phyloP scores from a whole-genome alignment of 306 rosid genomes.

The Comarum palustre region DNA sequence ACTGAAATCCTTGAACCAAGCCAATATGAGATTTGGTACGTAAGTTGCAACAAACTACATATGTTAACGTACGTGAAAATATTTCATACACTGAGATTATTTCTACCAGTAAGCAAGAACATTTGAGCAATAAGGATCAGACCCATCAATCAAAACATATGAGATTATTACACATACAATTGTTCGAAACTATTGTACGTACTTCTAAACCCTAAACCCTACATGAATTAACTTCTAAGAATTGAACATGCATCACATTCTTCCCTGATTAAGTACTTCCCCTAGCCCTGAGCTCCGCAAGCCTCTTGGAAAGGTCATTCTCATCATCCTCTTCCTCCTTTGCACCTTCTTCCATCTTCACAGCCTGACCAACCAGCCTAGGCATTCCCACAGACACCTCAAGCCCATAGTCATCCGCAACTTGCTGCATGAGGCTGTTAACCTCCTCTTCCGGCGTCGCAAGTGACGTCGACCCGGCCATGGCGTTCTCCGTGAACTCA shows the following conservation, averaged over 20 bases:
- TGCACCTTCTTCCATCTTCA: constrained; percentile 71
- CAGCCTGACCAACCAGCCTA: constrained; percentile 75
- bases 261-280: constrained; percentile 35
- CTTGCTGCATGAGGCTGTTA: constrained; percentile 89
- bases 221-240: too few species aligned
- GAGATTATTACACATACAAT: too few species aligned
- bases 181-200: too few species aligned
- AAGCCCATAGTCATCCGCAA: constrained; percentile 89
- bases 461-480: constrained; percentile 91
- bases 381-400: constrained; percentile 92
- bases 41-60: too few species aligned
- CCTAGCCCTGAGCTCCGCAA: constrained; percentile 94
- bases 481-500: constrained; percentile 86
- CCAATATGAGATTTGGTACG: too few species aligned
- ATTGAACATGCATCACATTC: not conserved
- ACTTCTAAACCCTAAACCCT: too few species aligned
- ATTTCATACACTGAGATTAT: not conserved
- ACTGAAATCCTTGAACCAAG: not conserved
- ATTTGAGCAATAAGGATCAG: not conserved
- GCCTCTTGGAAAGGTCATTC: constrained; percentile 58
- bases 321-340: constrained; percentile 77
- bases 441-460: constrained; percentile 94
- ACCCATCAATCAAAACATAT: too few species aligned
- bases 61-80: too few species aligned
- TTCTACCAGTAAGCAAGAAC: not conserved